Evolutionary conservation across 352 stramenopile species (phyloP), one percentile per base, ranked within the genome.

Genomic region (Hyaloperonospora arabidopsidis): DNA sequence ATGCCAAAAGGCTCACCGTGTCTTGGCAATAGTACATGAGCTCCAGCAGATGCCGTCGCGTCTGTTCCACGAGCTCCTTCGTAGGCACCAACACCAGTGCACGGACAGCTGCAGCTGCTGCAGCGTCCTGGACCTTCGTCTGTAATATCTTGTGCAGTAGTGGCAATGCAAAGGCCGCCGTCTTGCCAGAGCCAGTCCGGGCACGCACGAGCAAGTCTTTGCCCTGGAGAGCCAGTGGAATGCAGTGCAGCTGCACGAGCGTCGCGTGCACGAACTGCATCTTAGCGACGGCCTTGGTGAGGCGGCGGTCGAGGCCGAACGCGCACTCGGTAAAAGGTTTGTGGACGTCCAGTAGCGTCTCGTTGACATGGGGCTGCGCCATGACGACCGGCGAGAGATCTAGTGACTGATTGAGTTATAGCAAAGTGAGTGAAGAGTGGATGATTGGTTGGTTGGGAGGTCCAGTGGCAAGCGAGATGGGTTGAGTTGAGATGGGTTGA

Each of bases 1-100:
- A 67, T 12, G 90, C 87, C 32, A 97, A 77, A 2, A 98, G 61
- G 52, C 78, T 93, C 40, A 99, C 77, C 18, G 87, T 70, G 62
- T 99, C 95, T 45, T 93, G 76, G 72, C 93, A 98, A 68, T 98
- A 99, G 71, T 98, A 97, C 60, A 95, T 97, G 46, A 99, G 83
- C 45, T 96, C 86, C 61, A 73, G 72, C 56, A 99, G 82, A 48
- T 80, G 79, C 57, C 71, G 79, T 14, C 81, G 74, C 5, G 95
- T 97, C 79, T 99, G 97, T 45, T 97, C 91, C 58, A 97, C 96
- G 23, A 41, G n/a, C n/a, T 41, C 35, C n/a, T 41, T 41, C 12
- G 35, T 41, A 14, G 35, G 35, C 35, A 41, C 35, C n/a, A 41
- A 41, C 12, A 41, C 35, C 3, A 41, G 35, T 15, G 35, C 35